Percentiles rank a stretch among this genome's conserved stretches.
Conservation (phyloP, 306 rosid genomes). For the Acacia acuminata region DNA sequence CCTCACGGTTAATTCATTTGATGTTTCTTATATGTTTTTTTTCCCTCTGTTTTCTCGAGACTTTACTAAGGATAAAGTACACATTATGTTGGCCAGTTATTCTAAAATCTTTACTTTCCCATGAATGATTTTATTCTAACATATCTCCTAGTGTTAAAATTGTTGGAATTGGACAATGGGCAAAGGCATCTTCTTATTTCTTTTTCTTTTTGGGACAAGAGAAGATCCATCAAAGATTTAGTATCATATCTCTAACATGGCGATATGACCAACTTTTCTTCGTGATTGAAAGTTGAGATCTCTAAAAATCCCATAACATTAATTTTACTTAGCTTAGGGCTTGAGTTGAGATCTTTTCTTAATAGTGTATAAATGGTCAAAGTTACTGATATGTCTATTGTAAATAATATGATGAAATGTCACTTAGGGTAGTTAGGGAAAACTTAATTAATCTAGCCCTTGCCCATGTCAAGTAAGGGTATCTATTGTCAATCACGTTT, state of each 20-base stretch:
- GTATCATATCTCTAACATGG: background rate
- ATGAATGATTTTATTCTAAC: background rate
- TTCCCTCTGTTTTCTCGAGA: no score
- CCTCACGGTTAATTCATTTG: no score
- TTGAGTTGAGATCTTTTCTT: background rate
- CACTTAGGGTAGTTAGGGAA: no score
- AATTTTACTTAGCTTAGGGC: background rate
- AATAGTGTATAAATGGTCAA: background rate
- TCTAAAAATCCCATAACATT: background rate
- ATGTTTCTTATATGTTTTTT: no score
- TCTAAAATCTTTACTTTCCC: background rate
- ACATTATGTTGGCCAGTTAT: background rate
- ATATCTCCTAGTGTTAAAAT: background rate
- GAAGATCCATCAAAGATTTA: background rate
- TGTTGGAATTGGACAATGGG: background rate
- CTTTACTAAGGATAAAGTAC: no score
- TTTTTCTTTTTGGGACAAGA: background rate
- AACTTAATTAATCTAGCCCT: no score
- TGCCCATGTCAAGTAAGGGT: no score
- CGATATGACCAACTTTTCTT: background rate
- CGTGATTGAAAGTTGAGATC: background rate
- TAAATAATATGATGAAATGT: no score
- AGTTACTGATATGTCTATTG: no score
- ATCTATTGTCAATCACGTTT: no score
- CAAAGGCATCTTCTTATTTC: background rate